phyloP scores from a whole-genome alignment of 257 asterid genomes.

The Jacaranda copaia region DNA sequence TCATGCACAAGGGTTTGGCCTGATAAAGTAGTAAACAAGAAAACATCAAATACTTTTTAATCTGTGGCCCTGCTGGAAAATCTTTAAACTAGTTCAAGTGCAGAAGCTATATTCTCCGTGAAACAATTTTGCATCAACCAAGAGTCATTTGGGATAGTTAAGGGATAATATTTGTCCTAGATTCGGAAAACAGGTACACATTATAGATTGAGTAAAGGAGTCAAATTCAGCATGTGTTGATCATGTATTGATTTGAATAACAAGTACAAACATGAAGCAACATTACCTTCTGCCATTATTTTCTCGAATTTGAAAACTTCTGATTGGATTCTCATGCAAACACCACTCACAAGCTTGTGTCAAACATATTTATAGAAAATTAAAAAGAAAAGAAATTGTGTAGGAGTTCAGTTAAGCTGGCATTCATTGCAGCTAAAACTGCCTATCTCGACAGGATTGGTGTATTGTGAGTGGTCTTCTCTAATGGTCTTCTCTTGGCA shows the following conservation, averaged over 20 bases:
- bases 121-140: neutral
- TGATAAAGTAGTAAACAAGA: too few relatives aligned
- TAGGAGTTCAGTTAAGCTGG: neutral
- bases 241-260: too few relatives aligned
- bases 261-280: neutral
- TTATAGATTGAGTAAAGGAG: too few relatives aligned
- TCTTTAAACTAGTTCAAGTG: too few relatives aligned
- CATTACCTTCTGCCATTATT: neutral
- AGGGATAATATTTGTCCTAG: neutral
- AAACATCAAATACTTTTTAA: too few relatives aligned
- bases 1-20: too few relatives aligned
- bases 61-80: too few relatives aligned
- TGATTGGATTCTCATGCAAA: neutral
- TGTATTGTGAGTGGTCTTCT: neutral
- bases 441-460: neutral
- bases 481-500: neutral
- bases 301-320: constrained; percentile 1
- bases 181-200: too few relatives aligned
- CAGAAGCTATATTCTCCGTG: too few relatives aligned
- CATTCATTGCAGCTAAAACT: neutral
- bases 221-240: too few relatives aligned
- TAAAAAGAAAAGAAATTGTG: neutral
- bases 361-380: neutral
- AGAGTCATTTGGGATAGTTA: neutral
- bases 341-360: neutral